Evolutionary conservation across 164 flowering plant genomes (phyloP), one percentile per base, ranked within the genome.

Genomic region (Berberis thunbergii): DNA sequence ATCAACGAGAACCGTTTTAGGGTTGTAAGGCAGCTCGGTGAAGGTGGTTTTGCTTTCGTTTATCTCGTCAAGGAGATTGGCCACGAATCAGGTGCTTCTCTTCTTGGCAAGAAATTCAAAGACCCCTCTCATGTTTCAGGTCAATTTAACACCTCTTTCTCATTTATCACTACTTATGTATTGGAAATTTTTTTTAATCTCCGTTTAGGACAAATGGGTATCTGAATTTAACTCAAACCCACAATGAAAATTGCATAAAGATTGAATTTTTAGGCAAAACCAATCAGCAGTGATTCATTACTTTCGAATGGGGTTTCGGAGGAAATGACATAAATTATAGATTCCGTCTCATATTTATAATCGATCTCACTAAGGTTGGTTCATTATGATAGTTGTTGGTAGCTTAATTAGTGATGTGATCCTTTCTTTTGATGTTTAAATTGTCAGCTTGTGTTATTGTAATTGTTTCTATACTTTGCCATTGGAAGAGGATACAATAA

Each of bases 1-100:
- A 94, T 94, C 87, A 94, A 94, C 64, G 96, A 94, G 75, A 94
- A 87, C 72, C 75, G 97, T 57, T 94, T 83, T 79, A 83, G 84
- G 80, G 78, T 94, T 75, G 58, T 91, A 54, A 78, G 89, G 80
- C 98, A 86, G 78, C 87, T 94, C 40, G 97, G 97, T 0, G 99
- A 91, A 74, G 98, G 97, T 61, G 98, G 96, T 2, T 87, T 91
- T 66, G 97, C 97, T 4, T 89, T 62, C 57, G 96, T 94, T 43
- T 94, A 44, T 53, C 77, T 94, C 11, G 97, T 94, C 57, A 89
- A 89, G 72, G 97, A 94, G 74, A 67, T 89, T 7, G 11, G 66
- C 58, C 5, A 74, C 42, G 89, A 84, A 41, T 61, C 81, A 26
- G 26, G 26, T 9, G 67, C 91, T 61, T 65, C 79, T 12, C 67